Base-by-base conservation (phyloP, 179 eudicot species). In the Carnegiea gigantea region DNA sequence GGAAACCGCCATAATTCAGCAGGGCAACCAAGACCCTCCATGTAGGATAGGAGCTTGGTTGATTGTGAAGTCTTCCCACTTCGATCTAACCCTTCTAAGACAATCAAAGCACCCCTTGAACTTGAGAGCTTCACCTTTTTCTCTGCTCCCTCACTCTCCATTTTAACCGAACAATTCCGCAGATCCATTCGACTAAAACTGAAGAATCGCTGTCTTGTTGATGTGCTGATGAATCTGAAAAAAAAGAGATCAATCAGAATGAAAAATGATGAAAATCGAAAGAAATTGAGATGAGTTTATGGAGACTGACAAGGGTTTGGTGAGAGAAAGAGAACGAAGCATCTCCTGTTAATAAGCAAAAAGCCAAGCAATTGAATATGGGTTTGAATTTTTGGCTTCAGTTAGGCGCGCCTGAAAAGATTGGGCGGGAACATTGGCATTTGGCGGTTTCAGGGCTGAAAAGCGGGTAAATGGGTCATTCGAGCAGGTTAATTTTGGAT, bases 41-140 rank as follows among this genome's bases (percentile, higher is more conserved):
- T 89, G 79, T 87, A 86, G 9, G 92, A 80, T 12, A 88, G 75
- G 74, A 96, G 81, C 70, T 88, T 89, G 46, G 84, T 59, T 2
- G 92, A 92, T 74, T 94, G 99, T 20, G 98, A 94, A 57, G 90
- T 94, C 84, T 96, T 96, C 79, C 99, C 99, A 83, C 99, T 88
- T 36, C 99, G 92, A 90, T 96, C 99, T 79, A 96, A 86, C 30
- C 99, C 99, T 88, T 96, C 98, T 62, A 94, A 78, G 17, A 96
- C 99, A 76, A 96, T 90, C 85, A 96, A 82, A 46, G 99, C 98
- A 59, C 99, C 99, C 80, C 98, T 89, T 59, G 92, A 82, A 4
- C 44, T 89, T 51, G 92, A 82, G 5, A 30, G 26, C 48, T 73
- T 83, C 12, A 51, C 73, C 12, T 12, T 51, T 49, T 78, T 78